A percentile compares a stretch with the other conserved stretches of the same genome.
Evolutionary conservation across 2,329 filamentous ascomycete genomes (phyloP).

Genomic region (Ophiostoma novo-ulmi): DNA sequence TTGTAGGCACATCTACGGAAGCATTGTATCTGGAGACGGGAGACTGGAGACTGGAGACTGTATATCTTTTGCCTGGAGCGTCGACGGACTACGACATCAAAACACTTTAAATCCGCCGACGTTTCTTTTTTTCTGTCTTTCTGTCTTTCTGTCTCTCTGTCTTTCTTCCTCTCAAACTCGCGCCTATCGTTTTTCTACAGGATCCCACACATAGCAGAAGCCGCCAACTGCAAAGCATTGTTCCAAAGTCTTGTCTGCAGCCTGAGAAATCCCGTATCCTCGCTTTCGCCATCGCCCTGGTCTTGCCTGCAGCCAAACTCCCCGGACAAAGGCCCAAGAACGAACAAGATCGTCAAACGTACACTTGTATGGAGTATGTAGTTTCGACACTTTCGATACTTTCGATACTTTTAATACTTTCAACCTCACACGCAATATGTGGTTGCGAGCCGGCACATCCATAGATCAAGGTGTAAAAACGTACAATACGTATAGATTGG

Average conservation of each 20-base stretch:
- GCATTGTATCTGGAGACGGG: neutral
- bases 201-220: neutral
- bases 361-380: too few species aligned
- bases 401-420: neutral
- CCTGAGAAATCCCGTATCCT: too few species aligned
- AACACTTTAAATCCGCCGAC: neutral
- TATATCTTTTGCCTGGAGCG: neutral
- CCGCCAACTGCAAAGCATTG: neutral
- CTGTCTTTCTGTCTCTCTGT: too few species aligned
- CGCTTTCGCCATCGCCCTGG: neutral
- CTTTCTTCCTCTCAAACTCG: too few species aligned
- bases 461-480: neutral
- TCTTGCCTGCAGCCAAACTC: neutral
- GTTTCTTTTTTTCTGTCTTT: neutral
- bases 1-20: neutral
- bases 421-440: neutral
- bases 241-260: too few species aligned
- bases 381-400: neutral
- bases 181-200: neutral
- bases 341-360: conserved; percentile 14
- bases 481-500: neutral
- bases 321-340: conserved; percentile 16
- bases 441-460: neutral
- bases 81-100: conserved; percentile 3
- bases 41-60: neutral